Evolutionary conservation across 768 basidiomycete genomes (phyloP).

Genomic region (Melanogaster broomeanus): DNA sequence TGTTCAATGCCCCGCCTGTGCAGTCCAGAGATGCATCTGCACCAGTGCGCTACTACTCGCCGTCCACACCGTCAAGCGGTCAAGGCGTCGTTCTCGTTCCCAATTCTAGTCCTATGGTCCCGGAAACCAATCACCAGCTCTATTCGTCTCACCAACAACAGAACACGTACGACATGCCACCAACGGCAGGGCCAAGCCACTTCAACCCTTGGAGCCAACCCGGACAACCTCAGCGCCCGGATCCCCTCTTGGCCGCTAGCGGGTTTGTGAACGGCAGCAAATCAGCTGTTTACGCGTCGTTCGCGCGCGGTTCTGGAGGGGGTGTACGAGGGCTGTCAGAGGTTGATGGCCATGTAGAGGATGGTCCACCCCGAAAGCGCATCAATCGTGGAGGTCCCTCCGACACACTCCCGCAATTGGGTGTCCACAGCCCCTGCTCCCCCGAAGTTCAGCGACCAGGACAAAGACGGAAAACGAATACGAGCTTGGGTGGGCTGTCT

Average conservation of each 20-base stretch:
- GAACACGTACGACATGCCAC: conserved; percentile 43
- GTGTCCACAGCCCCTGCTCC: conserved; percentile 44
- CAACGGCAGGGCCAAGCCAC: conserved; percentile 40
- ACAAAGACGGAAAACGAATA: conserved; percentile 44
- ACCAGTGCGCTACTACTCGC: conserved; percentile 60
- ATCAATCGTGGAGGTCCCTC: conserved; percentile 52
- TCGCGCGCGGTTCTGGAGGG: conserved; percentile 43
- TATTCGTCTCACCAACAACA: conserved; percentile 43
- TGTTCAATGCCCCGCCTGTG: conserved; percentile 43
- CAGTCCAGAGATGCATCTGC: conserved; percentile 81
- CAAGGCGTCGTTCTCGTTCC: conserved; percentile 70
- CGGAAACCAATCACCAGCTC: conserved; percentile 40
- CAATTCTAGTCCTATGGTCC: conserved; percentile 64
- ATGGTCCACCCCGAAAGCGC: conserved; percentile 73
- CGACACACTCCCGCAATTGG: conserved; percentile 30
- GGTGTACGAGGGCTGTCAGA: conserved; percentile 40
- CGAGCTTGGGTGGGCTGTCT: conserved; percentile 45
- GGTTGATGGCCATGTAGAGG: conserved; percentile 44
- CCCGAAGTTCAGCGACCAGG: conserved; percentile 59
- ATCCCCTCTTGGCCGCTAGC: conserved; percentile 62
- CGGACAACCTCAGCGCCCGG: conserved; percentile 35
- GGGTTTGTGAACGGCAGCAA: conserved; percentile 50
- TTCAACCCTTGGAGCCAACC: conserved; percentile 40
- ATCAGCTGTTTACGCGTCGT: conserved; percentile 53
- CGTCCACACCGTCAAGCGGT: conserved; percentile 41